Base-by-base conservation (phyloP, 2,329 filamentous ascomycete genomes). In the Calonectria naviculata region DNA sequence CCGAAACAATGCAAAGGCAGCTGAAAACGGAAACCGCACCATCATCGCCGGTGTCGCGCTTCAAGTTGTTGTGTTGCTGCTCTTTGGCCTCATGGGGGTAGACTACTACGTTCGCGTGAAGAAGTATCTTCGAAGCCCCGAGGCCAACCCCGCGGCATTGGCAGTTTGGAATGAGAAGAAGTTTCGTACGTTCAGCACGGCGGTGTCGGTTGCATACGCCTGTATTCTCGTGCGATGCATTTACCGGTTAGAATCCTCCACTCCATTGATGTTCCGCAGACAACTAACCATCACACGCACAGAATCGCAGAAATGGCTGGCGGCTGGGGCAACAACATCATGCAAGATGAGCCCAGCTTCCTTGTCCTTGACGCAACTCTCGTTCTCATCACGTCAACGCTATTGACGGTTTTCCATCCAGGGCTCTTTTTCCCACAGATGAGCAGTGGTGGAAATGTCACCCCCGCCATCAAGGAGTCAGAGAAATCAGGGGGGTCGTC, bases 291-390 rank as follows among this genome's bases (percentile, higher is more conserved):
- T 7, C 5, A 28, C 29, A 19, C 34, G 29, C 42, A 28, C 65
- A 90, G 89, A 76, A 88, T 92, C 65, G 88, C 87, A 1, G 90
- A 92, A 79, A 91, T 92, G 89, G 87, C 88, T 2, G 89, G 89
- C 29, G 90, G 91, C 24, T 93, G 90, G 90, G 89, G 88, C 12
- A 91, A 90, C 81, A 78, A 84, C 19, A 89, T 92, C 78, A 92
- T 92, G 89, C 89, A 90, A 74, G 86, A 92, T 80, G 84, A 92
- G 82, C 82, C 84, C 52, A 87, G 87, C 21, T 92, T 92, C 76
- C 85, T 91, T 70, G 86, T 89, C 15, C 85, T 92, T 44, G 90
- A 92, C 75, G 76, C 76, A 71, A 84, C 83, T 67, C 86, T 90
- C 79, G 82, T 90, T 65, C 79, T 89, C 29, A 81, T 91, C 68